These are phyloP conservation scores for Forsythia viridissima DNA, from an alignment of 257 asterid genomes.

Conservation along the genomic window DNA sequence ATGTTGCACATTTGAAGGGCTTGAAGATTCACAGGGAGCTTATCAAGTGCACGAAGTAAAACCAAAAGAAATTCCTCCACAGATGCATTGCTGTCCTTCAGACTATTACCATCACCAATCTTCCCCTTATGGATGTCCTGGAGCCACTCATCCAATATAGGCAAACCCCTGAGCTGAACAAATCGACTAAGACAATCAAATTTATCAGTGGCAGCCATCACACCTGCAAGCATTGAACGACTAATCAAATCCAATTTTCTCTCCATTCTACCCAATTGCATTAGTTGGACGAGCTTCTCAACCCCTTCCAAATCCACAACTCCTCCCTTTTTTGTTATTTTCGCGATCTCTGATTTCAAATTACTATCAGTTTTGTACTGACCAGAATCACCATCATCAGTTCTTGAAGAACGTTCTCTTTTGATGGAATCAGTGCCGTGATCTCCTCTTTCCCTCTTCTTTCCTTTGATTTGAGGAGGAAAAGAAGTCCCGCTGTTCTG, in stretches of 20 bases:
- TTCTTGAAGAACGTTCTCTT: constrained; percentile 63
- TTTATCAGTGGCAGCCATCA: constrained; percentile 76
- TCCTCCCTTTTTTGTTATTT: constrained; percentile 77
- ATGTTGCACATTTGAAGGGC: constrained; percentile 90
- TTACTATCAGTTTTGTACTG: constrained; percentile 45
- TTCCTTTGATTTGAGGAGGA: constrained; percentile 71
- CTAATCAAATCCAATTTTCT: constrained; percentile 59
- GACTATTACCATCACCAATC: constrained; percentile 44
- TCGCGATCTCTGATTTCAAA: constrained; percentile 64
- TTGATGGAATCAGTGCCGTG: constrained; percentile 59
- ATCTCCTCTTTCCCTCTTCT: constrained; percentile 89
- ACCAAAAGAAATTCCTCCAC: constrained; percentile 80
- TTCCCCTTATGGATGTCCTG: constrained; percentile 85
- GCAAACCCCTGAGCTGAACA: constrained; percentile 73
- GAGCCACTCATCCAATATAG: constrained; percentile 88
- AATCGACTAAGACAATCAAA: constrained; percentile 74
- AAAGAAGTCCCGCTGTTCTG: constrained; percentile 59
- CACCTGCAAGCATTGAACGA: constrained; percentile 75
- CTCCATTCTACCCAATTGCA: constrained; percentile 61
- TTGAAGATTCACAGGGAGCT: constrained; percentile 83
- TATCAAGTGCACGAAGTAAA: constrained; percentile 86
- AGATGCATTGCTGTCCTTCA: constrained; percentile 59
- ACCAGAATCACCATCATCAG: constrained; percentile 55
- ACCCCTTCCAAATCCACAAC: constrained; percentile 69
- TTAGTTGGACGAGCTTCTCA: constrained; percentile 79